Evolutionary conservation across 2,329 filamentous ascomycete genomes (phyloP).

Genomic region (Trichoderma brevicompactum): DNA sequence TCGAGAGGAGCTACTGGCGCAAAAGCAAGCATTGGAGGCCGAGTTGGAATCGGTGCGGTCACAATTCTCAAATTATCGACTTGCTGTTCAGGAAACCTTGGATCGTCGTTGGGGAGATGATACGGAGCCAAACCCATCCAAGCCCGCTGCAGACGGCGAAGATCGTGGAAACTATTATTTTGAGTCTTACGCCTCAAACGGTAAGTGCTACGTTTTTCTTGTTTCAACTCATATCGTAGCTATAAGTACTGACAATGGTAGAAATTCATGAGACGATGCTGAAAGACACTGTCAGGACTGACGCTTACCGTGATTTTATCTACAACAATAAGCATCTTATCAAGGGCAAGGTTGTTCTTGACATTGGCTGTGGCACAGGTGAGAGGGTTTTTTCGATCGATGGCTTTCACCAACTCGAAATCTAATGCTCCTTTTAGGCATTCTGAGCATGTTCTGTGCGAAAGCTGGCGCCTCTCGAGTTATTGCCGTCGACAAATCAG

Average conservation of each 20-base stretch:
- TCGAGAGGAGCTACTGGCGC: constrained; percentile 49
- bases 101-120: constrained; percentile 67
- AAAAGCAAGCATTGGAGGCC: constrained; percentile 62
- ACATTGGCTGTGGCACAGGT: constrained; percentile 83
- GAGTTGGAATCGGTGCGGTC: constrained; percentile 62
- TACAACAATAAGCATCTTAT: constrained; percentile 90
- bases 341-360: constrained; percentile 81
- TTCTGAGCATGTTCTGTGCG: constrained; percentile 93
- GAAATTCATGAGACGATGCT: constrained; percentile 97
- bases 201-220: constrained; percentile 47
- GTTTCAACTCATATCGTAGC: background rate
- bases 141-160: constrained; percentile 37
- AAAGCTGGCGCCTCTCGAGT: constrained; percentile 85
- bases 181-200: constrained; percentile 65
- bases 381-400: constrained; percentile 32
- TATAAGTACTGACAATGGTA: constrained; percentile 38
- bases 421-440: constrained; percentile 54
- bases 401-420: background rate
- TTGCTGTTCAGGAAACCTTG: constrained; percentile 68
- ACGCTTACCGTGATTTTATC: constrained; percentile 93
- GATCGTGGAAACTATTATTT: constrained; percentile 53
- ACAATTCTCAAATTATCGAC: constrained; percentile 68
- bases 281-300: constrained; percentile 84
- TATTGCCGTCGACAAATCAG: constrained; percentile 89
- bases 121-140: constrained; percentile 44